A percentile compares a stretch with the other conserved stretches of the same genome.
phyloP scores from a whole-genome alignment of 2,329 filamentous ascomycete species.

The Diaporthe sp. region DNA sequence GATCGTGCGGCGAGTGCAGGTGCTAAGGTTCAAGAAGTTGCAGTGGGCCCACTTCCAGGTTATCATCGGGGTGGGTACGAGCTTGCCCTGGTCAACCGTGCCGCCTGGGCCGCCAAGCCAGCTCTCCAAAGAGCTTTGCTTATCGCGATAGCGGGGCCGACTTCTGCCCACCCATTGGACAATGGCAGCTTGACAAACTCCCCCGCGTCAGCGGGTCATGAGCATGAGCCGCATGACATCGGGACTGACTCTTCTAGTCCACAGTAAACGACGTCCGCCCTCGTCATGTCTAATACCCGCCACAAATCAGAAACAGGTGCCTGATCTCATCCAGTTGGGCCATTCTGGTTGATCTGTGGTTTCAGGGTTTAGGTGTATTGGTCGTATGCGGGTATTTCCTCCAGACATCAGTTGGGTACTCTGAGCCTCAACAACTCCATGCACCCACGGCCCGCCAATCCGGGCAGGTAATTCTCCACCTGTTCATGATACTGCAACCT shows the following conservation, averaged over 20 bases:
- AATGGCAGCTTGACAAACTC: constrained; percentile 32
- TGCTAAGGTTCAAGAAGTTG: not conserved
- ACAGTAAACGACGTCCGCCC: not conserved
- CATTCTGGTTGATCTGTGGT: not conserved
- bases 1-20: not conserved
- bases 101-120: constrained; percentile 1
- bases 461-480: not conserved
- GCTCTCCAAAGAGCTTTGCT: not conserved
- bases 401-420: not conserved
- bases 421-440: not conserved
- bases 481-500: not conserved
- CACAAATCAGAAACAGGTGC: constrained; percentile 1
- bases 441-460: not conserved
- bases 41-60: constrained; percentile 11
- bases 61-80: constrained; percentile 28
- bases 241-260: constrained; percentile 3
- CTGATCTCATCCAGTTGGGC: not conserved
- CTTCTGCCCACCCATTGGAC: constrained; percentile 19
- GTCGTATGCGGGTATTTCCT: not conserved
- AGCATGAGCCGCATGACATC: constrained; percentile 22
- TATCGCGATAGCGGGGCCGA: constrained; percentile 17
- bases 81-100: not conserved
- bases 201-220: constrained; percentile 4
- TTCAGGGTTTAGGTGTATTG: not conserved
- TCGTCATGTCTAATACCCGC: not conserved